Evolutionary conservation across 257 asterid species (phyloP).

Genomic region (Solanum dulcamara): DNA sequence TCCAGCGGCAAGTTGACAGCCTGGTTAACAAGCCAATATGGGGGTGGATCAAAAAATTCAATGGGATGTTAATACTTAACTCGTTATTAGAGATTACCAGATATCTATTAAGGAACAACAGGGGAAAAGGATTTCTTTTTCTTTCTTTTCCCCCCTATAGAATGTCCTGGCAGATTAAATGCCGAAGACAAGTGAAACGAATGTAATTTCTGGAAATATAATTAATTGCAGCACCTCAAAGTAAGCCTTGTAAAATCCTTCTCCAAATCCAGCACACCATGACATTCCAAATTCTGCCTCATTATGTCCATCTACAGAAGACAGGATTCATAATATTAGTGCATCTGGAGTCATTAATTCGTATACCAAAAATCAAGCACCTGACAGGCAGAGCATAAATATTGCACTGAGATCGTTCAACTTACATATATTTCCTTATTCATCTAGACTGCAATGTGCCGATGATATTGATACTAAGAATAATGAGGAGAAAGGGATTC

Average conservation of each 20-base stretch:
- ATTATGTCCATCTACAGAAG: conserved; percentile 62
- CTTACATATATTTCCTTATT: background rate
- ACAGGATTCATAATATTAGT: background rate
- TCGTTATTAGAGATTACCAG: background rate
- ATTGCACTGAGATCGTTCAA: background rate
- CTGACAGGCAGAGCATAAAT: background rate
- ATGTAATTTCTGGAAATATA: background rate
- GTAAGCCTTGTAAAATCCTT: conserved; percentile 69
- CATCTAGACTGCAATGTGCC: background rate
- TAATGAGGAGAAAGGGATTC: background rate
- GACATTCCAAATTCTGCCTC: conserved; percentile 99
- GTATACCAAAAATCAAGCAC: background rate
- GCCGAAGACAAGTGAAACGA: background rate
- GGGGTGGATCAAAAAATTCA: background rate
- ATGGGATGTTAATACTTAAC: background rate
- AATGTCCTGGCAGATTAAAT: background rate
- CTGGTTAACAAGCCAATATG: background rate
- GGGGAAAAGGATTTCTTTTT: background rate
- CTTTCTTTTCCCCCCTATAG: background rate
- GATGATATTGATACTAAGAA: background rate
- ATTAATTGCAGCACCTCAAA: conserved; percentile 47
- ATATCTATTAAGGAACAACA: background rate
- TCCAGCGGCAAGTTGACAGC: background rate
- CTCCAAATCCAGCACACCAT: conserved; percentile 97
- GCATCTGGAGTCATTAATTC: background rate